These are phyloP conservation scores for Tuber umbilicatum DNA, from an alignment of 495 filamentous ascomycete genomes.

Conservation along the genomic window DNA sequence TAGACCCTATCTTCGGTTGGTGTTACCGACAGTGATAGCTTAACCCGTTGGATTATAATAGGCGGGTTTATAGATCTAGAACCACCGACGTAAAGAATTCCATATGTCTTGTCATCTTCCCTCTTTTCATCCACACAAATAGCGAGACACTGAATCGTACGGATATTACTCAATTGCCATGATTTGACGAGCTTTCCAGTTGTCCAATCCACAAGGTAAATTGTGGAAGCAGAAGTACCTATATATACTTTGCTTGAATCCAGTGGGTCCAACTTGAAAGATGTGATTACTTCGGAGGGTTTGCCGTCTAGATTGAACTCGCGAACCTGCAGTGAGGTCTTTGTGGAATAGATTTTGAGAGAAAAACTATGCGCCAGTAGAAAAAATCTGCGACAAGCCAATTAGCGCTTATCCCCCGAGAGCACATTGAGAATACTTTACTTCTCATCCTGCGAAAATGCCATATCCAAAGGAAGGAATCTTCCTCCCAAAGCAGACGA, in stretches of 20 bases:
- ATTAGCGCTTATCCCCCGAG: slow-evolving; percentile 13
- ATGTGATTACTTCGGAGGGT: slow-evolving; percentile 44
- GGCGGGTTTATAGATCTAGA: slow-evolving; percentile 10
- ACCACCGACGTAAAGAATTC: slow-evolving; percentile 25
- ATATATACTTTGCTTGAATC: slow-evolving; percentile 61
- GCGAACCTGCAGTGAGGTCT: slow-evolving; percentile 70
- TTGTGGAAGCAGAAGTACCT: slow-evolving; percentile 56
- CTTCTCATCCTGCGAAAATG: slow-evolving; percentile 76
- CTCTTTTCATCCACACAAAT: slow-evolving; percentile 32
- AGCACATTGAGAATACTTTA: slow-evolving; percentile 44
- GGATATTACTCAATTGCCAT: slow-evolving; percentile 48
- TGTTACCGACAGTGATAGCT: not conserved
- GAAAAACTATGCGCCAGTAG: slow-evolving; percentile 58
- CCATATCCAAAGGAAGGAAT: slow-evolving; percentile 66
- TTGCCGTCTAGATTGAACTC: slow-evolving; percentile 48
- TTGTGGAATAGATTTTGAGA: slow-evolving; percentile 72
- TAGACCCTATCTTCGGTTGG: slow-evolving; percentile 8
- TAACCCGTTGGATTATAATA: not conserved
- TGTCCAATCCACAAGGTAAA: slow-evolving; percentile 73
- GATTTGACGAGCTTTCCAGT: slow-evolving; percentile 49
- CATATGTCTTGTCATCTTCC: slow-evolving; percentile 13
- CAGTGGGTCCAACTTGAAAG: slow-evolving; percentile 55
- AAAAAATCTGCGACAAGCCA: slow-evolving; percentile 54
- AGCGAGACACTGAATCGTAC: slow-evolving; percentile 34
- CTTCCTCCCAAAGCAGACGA: slow-evolving; percentile 57